Evolutionary conservation across 2,329 filamentous ascomycete genomes (phyloP), one percentile per base, ranked within the genome.

Genomic region (Metarhizium brunneum): DNA sequence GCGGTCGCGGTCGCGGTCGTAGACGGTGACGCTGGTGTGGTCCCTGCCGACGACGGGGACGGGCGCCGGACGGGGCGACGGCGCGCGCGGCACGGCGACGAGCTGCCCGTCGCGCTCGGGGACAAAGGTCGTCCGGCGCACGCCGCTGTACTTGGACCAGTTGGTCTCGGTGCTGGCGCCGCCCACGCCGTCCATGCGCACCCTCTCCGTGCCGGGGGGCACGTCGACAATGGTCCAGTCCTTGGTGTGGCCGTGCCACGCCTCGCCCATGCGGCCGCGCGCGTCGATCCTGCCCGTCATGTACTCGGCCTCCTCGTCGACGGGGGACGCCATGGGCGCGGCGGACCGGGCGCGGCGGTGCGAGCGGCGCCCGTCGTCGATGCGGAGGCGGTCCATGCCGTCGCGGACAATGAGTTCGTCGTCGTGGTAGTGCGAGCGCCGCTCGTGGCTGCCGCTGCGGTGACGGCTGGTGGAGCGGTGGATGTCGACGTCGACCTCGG

Each of bases 221-320:
- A 95, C 86, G 69, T 95, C 90, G 42, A 95, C 80, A 59, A 95
- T 87, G 54, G 83, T 80, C 89, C 90, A 95, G 64, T 84, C 87
- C 60, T 82, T 84, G 40, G 87, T 90, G 18, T 83, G 84, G 53
- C 88, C 88, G 63, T 87, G 82, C 68, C 80, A 84, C 25, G 86
- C 88, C 69, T 92, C 89, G 53, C 87, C 87, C 64, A 85, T 80
- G 59, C 82, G 82, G 20, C 82, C 84, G 35, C 87, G 82, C 14
- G 75, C 71, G 60, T 83, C 78, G 58, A 84, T 79, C 61, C 73
- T 76, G 57, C 69, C 66, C 30, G 77, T 79, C 58, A 84, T 78
- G 58, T 88, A 85, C 47, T 83, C 76, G 38, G 81, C 82, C 66
- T 88, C 88, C 47, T 86, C 82, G 49, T 84, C 71, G 3, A 71